Conservation (phyloP, 345 rosid species). For the Erodium maritimum region DNA sequence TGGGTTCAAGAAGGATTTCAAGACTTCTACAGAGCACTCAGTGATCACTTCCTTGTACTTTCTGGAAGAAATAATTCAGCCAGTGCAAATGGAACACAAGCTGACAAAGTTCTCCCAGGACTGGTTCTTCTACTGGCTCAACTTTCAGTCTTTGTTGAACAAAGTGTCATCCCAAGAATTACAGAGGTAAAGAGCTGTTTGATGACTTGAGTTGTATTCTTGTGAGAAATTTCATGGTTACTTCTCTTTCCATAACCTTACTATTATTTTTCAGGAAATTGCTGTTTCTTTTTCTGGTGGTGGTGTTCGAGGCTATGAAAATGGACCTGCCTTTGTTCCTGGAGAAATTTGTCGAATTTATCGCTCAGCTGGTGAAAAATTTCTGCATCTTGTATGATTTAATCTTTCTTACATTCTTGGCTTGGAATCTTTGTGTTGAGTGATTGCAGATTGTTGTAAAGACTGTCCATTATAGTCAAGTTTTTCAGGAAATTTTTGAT, state of each 20-base stretch:
- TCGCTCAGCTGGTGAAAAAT: constrained; percentile 70
- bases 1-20: constrained; percentile 97
- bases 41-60: constrained; percentile 47
- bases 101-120: constrained; percentile 52
- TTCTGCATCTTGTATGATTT: constrained; percentile 69
- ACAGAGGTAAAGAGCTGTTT: constrained; percentile 54
- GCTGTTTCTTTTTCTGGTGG: constrained; percentile 78
- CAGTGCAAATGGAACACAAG: constrained; percentile 31
- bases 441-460: too few species aligned
- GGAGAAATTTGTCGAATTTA: constrained; percentile 76
- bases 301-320: constrained; percentile 43
- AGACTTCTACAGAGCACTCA: constrained; percentile 65
- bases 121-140: constrained; percentile 83
- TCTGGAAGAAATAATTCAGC: constrained; percentile 60
- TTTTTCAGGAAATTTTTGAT: neutral
- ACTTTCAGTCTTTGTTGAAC: constrained; percentile 76
- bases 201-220: constrained; percentile 5
- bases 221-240: constrained; percentile 2
- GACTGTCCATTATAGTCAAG: too few species aligned
- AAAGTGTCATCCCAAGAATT: constrained; percentile 71
- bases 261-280: constrained; percentile 50
- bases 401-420: constrained; percentile 1
- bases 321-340: constrained; percentile 78
- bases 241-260: constrained; percentile 8
- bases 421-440: neutral